Base-by-base conservation (phyloP, 305 asterid species). In the Fraxinus greggii region DNA sequence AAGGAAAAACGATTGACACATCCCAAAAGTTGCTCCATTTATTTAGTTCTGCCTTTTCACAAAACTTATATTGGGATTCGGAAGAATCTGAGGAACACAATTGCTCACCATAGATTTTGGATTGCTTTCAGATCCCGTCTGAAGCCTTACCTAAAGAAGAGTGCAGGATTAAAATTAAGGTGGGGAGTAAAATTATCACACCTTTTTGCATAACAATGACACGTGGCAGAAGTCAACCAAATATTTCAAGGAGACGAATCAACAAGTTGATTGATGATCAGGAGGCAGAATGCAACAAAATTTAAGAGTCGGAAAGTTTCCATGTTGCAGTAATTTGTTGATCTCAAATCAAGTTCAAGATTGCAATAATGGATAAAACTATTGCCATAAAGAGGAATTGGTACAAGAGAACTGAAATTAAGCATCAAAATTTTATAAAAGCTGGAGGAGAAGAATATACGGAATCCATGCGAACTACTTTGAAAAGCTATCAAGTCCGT, bases 1-100 rank as follows among this genome's bases (percentile, higher is more conserved):
- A 61, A 73, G 65, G 21, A 10, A 48, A 67, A 28, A 40, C 5
- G 17, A 3, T 4, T 1, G 38, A 4, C 67, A 56, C 1, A 38
- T 7, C 3, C 5, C 1, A 21, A 9, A 33, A 26, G 13, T 21
- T 38, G 79, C 28, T 32, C 51, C 84, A 51, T 79, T 21, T 38
- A 17, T n/a, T 80, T 56, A 78, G 70, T 24, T 33, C 75, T 76
- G 48, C 79, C 91, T 82, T 76, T 45, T 84, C 7, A 72, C 23
- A 54, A 89, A 87, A 45, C 54, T 28, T 33, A 89, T 81, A 73
- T 86, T 84, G 69, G 85, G 79, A 79, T 79, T 89, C 7, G 90
- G 89, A 81, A 77, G 86, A 56, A 83, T 86, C 80, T 79, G 85
- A 78, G 83, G 88, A 35, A 78, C 28, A 76, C 80, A 74, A 75